phyloP scores from a whole-genome alignment of 805 yeast genomes.

The Cyberlindnera euphorbiae region DNA sequence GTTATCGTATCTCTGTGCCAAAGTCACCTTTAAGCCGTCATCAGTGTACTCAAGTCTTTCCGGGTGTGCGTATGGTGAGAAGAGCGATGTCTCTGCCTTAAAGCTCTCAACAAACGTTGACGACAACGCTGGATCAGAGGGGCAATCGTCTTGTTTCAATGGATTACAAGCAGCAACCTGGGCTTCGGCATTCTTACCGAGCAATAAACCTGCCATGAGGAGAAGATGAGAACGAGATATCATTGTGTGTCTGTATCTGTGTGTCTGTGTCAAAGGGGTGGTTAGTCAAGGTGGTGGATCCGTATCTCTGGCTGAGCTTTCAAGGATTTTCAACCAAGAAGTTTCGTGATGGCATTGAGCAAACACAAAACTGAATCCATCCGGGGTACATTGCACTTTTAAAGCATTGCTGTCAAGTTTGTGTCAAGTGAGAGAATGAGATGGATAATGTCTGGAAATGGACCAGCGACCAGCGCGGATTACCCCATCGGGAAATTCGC shows the following conservation, averaged over 20 bases:
- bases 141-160: slow-evolving; percentile 31
- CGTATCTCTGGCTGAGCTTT: no score
- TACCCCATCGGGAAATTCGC: no score
- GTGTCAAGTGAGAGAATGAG: no score
- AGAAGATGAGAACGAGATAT: not conserved
- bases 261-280: no score
- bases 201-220: slow-evolving; percentile 1
- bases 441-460: no score
- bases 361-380: no score
- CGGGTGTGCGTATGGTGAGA: slow-evolving; percentile 38
- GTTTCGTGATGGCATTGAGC: no score
- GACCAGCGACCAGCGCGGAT: no score
- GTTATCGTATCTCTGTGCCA: slow-evolving; percentile 63
- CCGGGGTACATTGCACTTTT: no score
- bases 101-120: slow-evolving; percentile 50
- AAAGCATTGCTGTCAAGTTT: no score
- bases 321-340: no score
- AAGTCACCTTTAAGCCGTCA: slow-evolving; percentile 59
- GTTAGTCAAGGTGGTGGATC: no score
- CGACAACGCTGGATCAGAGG: slow-evolving; percentile 59
- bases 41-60: slow-evolving; percentile 39
- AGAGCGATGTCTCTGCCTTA: slow-evolving; percentile 39
- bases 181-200: slow-evolving; percentile 10
- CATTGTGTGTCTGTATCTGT: not conserved
- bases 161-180: slow-evolving; percentile 40